Base-by-base conservation (phyloP, 352 stramenopile species). In the Phytopythium vexans region DNA sequence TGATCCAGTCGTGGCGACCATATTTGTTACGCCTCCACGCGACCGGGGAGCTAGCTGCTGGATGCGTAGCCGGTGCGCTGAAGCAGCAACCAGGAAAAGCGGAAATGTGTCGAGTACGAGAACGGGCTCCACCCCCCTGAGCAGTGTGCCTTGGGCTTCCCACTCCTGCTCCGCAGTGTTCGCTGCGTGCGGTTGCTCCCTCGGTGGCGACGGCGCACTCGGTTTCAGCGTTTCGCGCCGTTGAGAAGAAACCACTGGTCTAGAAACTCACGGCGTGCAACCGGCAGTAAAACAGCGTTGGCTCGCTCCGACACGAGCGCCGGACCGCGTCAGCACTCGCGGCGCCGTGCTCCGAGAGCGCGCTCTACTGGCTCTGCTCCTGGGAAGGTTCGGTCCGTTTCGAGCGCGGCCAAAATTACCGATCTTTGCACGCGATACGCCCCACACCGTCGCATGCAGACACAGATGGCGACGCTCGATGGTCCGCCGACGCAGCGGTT, bases 1-100 rank as follows among this genome's bases (percentile, higher is more conserved):
- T 35, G 49, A 45, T 7, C 47, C n/a, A 15, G 55, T 52, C n/a
- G n/a, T n/a, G n/a, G 49, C 36, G 57, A 70, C 63, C 67, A 76
- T 76, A 32, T 44, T 52, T 46, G 38, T 39, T 50, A 11, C 53
- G 43, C 52, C 45, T 47, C 57, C 11, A 14, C 8, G 32, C 21
- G 31, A 33, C 40, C 12, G 8, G 38, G 33, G 12, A 49, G 14
- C 33, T 41, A 4, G 8, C 6, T 1, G 10, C 42, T 48, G 42
- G 42, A 36, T 35, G 16, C 6, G 41, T 12, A 11, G n/a, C 6
- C 10, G 43, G 31, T 38, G 43, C 31, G 43, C 14, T 52, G 45
- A 33, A 52, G 34, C 45, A 41, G 45, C 40, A 34, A 41, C 14
- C 33, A 41, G 34, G 32, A 52, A 52, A 52, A 32, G n/a, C 38